phyloP scores from a whole-genome alignment of 768 basidiomycete genomes.

The Tulasnella sp. region DNA sequence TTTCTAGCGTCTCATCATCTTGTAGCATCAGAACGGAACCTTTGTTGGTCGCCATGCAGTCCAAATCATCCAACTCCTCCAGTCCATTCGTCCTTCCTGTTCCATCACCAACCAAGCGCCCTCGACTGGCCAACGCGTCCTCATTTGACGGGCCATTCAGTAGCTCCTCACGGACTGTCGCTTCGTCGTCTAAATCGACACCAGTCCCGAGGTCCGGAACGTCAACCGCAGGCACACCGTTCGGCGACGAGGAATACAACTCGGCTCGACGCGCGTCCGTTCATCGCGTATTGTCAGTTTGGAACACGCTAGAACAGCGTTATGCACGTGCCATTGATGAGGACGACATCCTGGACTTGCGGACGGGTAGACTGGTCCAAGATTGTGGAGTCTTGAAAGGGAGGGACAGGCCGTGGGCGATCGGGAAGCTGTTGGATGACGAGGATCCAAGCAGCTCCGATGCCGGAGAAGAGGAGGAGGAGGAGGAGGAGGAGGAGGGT shows the following conservation, averaged over 20 bases:
- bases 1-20: too few species aligned
- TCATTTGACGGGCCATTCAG: background rate
- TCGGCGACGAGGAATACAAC: slow-evolving; percentile 6
- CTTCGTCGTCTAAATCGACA: slow-evolving; percentile 11
- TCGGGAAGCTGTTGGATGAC: background rate
- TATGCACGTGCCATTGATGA: slow-evolving; percentile 18
- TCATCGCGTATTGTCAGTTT: slow-evolving; percentile 15
- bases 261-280: slow-evolving; percentile 11
- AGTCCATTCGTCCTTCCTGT: background rate
- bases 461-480: slow-evolving; percentile 1
- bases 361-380: slow-evolving; percentile 12
- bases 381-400: slow-evolving; percentile 13
- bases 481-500: slow-evolving; percentile 1
- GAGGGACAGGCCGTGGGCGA: background rate
- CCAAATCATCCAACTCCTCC: background rate
- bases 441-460: background rate
- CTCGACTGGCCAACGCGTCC: background rate
- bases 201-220: background rate
- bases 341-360: slow-evolving; percentile 18
- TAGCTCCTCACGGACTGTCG: background rate
- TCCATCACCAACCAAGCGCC: slow-evolving; percentile 7
- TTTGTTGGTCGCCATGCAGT: too few species aligned
- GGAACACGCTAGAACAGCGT: slow-evolving; percentile 17
- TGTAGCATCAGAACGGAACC: too few species aligned
- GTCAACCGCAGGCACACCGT: background rate